Evolutionary conservation across 2,329 filamentous ascomycete species (phyloP), one percentile per base, ranked within the genome.

Genomic region (Alternaria infectoria): DNA sequence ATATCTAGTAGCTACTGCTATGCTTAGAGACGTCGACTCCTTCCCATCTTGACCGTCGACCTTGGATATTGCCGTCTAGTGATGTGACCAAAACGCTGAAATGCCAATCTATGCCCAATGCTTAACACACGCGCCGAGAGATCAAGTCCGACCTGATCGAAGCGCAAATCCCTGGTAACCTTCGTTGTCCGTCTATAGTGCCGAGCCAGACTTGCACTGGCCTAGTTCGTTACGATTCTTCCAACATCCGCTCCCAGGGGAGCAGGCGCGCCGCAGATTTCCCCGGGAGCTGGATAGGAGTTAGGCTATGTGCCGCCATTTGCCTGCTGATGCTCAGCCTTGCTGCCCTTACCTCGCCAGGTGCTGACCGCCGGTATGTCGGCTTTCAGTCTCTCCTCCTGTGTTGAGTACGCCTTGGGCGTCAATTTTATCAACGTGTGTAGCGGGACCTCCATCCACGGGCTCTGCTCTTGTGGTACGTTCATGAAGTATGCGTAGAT

Each of bases 401-500:
- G 90, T 1, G 96, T 99, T 52, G 92, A 92, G 79, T 99, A 99
- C 8, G 96, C 96, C 65, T 93, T 89, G 3, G 96, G 96, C 6
- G 96, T 98, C 55, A 99, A 86, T 83, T 97, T 97, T 83, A 99
- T 98, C 51, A 99, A 86, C 9, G 93, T 97, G 80, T 99, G 96
- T 65, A 99, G 86, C 7, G 96, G 96, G 9, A 99, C 96, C 75
- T 97, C 95, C 92, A 98, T 97, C 96, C 96, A 99, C 0, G 96
- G 96, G 70, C 92, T 96, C 81, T 93, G 88, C 72, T 94, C 90
- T 81, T 98, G 96, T 58, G 93, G 91, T 74, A 96, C 93, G 75
- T 98, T 97, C 91, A 97, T 97, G 80, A 98, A 99, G 81, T 99
- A 99, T 28, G 96, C 93, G 77, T 98, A 99, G 74, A 99, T 97